phyloP scores from a whole-genome alignment of 148 eudicot species.

The Hydrangea macrophylla region DNA sequence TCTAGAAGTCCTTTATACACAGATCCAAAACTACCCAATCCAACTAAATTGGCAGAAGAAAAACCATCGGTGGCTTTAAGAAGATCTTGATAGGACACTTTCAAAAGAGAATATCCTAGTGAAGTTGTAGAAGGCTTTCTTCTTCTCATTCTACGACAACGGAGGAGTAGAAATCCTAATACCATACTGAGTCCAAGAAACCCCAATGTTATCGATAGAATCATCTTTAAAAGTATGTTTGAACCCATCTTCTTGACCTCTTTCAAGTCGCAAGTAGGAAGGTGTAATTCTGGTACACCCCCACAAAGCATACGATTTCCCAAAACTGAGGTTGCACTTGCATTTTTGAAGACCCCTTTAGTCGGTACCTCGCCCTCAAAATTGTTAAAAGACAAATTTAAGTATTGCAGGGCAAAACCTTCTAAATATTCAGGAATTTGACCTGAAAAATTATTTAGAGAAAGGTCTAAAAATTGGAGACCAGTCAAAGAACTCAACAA shows the following conservation, averaged over 20 bases:
- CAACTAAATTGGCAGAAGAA: constrained; percentile 12
- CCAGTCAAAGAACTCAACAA: constrained; percentile 20
- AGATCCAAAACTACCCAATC: constrained; percentile 19
- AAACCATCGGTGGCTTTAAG: constrained; percentile 19
- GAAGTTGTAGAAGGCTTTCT: not conserved
- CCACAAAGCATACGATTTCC: constrained; percentile 45
- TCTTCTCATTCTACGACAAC: not conserved
- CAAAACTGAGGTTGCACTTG: constrained; percentile 18
- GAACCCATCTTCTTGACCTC: not conserved
- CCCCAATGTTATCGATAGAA: not conserved
- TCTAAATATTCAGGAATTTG: constrained; percentile 27
- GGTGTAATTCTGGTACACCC: constrained; percentile 25
- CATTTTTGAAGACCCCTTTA: constrained; percentile 31
- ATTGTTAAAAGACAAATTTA: constrained; percentile 29
- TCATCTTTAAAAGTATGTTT: not conserved
- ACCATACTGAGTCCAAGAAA: constrained; percentile 9
- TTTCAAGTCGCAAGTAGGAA: constrained; percentile 23
- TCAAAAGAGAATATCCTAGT: not conserved
- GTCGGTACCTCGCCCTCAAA: constrained; percentile 42
- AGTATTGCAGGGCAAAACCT: constrained; percentile 8
- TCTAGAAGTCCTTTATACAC: constrained; percentile 16
- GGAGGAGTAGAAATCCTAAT: not conserved
- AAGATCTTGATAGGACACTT: constrained; percentile 16
- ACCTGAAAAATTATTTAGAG: constrained; percentile 39
- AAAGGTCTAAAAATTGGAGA: constrained; percentile 27